Conservation (phyloP, 208 protist species). For the Trypanosoma grayi region DNA sequence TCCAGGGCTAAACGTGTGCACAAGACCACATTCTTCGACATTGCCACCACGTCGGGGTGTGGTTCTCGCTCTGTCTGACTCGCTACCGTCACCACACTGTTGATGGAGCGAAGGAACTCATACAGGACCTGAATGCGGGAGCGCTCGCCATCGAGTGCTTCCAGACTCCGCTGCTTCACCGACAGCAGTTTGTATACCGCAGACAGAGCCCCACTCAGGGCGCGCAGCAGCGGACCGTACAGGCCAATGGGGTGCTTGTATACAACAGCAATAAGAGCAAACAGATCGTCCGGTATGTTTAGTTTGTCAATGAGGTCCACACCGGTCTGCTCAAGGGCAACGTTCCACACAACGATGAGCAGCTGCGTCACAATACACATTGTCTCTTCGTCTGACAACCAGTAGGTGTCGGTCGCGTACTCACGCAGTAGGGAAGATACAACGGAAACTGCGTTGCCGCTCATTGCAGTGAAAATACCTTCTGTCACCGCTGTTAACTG, state of each 20-base stretch:
- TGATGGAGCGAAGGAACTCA: constrained; percentile 49
- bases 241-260: constrained; percentile 12
- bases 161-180: constrained; percentile 46
- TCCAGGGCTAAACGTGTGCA: constrained; percentile 73
- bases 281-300: constrained; percentile 37
- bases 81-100: constrained; percentile 30
- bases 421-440: constrained; percentile 7
- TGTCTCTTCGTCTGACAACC: constrained; percentile 3
- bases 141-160: constrained; percentile 4
- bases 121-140: constrained; percentile 44
- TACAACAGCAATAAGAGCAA: constrained; percentile 34
- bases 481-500: constrained; percentile 33
- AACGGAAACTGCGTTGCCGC: constrained; percentile 2
- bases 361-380: constrained; percentile 20
- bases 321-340: constrained; percentile 45
- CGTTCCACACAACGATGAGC: constrained; percentile 54
- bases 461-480: constrained; percentile 29
- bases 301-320: constrained; percentile 41
- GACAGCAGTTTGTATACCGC: constrained; percentile 67
- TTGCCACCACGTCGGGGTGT: constrained; percentile 44
- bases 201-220: constrained; percentile 66
- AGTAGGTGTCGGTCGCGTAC: neutral
- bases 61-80: constrained; percentile 26
- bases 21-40: constrained; percentile 77
- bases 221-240: constrained; percentile 39